A percentile compares a stretch with the other conserved stretches of the same genome.
phyloP scores from a whole-genome alignment of 2,329 filamentous ascomycete species.

The Davidsoniella virescens region DNA sequence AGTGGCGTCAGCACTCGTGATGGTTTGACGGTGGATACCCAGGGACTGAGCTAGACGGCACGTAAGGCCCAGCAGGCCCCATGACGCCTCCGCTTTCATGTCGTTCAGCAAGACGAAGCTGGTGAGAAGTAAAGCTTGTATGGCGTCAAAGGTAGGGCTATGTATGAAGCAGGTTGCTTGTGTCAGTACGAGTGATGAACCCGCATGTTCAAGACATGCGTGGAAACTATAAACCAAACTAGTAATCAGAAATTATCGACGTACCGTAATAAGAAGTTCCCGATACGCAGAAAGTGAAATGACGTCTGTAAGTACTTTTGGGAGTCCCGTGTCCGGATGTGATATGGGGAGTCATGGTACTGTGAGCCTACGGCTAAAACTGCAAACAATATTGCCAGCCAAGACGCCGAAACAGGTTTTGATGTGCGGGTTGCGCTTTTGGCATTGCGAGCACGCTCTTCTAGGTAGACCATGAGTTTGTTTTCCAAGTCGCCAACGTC shows the following conservation, averaged over 20 bases:
- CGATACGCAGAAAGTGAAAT: slow-evolving; percentile 46
- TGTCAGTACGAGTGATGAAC: too few species aligned
- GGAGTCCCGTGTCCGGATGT: slow-evolving; percentile 40
- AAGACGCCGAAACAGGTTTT: slow-evolving; percentile 43
- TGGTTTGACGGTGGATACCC: slow-evolving; percentile 35
- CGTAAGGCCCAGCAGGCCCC: slow-evolving; percentile 47
- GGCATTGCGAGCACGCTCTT: slow-evolving; percentile 43
- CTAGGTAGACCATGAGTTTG: slow-evolving; percentile 47
- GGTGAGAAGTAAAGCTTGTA: slow-evolving; percentile 46
- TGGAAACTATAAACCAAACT: background rate
- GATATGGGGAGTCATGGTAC: slow-evolving; percentile 48
- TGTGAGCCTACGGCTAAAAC: slow-evolving; percentile 50
- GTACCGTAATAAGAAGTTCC: slow-evolving; percentile 45
- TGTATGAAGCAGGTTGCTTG: slow-evolving; percentile 8
- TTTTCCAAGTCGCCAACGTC: slow-evolving; percentile 50
- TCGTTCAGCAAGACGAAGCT: slow-evolving; percentile 50
- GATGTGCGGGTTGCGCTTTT: slow-evolving; percentile 29
- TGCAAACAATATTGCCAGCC: slow-evolving; percentile 49
- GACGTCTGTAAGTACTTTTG: slow-evolving; percentile 47
- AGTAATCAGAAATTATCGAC: slow-evolving; percentile 7
- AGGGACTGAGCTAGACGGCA: slow-evolving; percentile 50
- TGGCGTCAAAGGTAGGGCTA: slow-evolving; percentile 47
- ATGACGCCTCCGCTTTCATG: slow-evolving; percentile 54
- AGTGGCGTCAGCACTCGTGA: slow-evolving; percentile 30
- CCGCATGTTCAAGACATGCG: background rate